Evolutionary conservation across 2,329 filamentous ascomycete genomes (phyloP).

Genomic region (Sphaerulina vaccinii): DNA sequence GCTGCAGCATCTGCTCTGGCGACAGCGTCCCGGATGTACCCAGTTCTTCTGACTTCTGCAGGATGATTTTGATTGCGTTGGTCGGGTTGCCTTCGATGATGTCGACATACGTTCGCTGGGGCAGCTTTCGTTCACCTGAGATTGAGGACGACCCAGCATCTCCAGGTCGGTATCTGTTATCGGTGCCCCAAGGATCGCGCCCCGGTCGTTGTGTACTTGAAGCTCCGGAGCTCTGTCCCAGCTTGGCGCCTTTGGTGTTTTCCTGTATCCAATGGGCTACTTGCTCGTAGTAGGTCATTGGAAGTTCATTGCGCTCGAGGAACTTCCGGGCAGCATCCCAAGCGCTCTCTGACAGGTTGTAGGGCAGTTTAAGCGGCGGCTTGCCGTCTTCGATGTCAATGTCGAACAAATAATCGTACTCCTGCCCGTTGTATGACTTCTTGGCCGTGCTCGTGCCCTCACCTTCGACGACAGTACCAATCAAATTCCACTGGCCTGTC

Average conservation of each 20-base stretch:
- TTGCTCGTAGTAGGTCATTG: conserved; percentile 82
- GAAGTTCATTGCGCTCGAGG: conserved; percentile 82
- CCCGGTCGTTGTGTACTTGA: conserved; percentile 47
- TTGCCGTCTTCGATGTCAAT: conserved; percentile 95
- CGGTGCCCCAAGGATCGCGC: conserved; percentile 74
- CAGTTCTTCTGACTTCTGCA: conserved; percentile 65
- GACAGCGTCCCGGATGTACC: conserved; percentile 51
- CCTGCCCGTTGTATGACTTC: conserved; percentile 73
- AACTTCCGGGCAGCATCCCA: conserved; percentile 92
- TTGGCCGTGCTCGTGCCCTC: conserved; percentile 74
- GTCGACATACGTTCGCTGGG: conserved; percentile 32
- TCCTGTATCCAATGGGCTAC: conserved; percentile 89
- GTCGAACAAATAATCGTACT: conserved; percentile 95
- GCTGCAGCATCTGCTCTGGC: conserved; percentile 65
- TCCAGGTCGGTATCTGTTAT: conserved; percentile 75
- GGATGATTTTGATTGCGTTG: conserved; percentile 59
- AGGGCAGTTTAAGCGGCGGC: conserved; percentile 88
- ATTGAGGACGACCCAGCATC: conserved; percentile 49
- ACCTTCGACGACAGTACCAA: conserved; percentile 90
- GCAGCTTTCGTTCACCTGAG: conserved; percentile 32
- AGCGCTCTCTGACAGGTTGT: conserved; percentile 86
- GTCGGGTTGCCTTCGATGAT: conserved; percentile 37
- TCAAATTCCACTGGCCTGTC: conserved; percentile 43
- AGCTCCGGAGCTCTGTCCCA: conserved; percentile 57
- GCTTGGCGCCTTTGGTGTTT: conserved; percentile 81